phyloP scores from a whole-genome alignment of 768 basidiomycete genomes.

The Tricholoma bakamatsutake region DNA sequence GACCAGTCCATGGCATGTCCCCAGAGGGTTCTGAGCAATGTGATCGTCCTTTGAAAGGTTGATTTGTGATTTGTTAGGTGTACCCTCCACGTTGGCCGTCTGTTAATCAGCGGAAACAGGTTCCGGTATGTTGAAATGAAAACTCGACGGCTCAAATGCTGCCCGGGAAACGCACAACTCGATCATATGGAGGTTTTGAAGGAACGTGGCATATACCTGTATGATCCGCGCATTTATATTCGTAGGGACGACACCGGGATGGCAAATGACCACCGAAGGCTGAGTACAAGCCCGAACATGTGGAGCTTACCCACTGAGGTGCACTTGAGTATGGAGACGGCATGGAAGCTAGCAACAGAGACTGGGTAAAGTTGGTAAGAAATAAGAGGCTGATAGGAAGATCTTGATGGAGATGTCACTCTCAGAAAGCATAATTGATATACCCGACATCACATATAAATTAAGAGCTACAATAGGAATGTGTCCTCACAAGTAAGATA shows the following conservation, averaged over 20 bases:
- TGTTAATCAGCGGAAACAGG: not conserved
- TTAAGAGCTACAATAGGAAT: not conserved
- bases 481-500: conserved; percentile 1
- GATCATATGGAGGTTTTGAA: not conserved
- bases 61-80: too few relatives aligned
- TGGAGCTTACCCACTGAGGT: not conserved
- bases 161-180: not conserved
- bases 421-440: not conserved
- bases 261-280: not conserved
- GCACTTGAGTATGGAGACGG: not conserved
- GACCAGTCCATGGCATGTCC: too few relatives aligned
- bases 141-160: not conserved
- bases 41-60: too few relatives aligned
- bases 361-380: not conserved
- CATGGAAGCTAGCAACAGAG: not conserved
- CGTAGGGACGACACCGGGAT: not conserved
- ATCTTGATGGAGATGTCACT: not conserved
- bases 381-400: not conserved
- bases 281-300: too few relatives aligned
- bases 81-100: too few relatives aligned
- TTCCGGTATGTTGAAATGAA: not conserved
- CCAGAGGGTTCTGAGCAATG: too few relatives aligned
- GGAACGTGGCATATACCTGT: not conserved
- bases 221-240: not conserved
- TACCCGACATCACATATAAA: not conserved